These are phyloP conservation scores for Linderniella brevidens DNA, from an alignment of 257 asterid genomes.

Conservation along the genomic window DNA sequence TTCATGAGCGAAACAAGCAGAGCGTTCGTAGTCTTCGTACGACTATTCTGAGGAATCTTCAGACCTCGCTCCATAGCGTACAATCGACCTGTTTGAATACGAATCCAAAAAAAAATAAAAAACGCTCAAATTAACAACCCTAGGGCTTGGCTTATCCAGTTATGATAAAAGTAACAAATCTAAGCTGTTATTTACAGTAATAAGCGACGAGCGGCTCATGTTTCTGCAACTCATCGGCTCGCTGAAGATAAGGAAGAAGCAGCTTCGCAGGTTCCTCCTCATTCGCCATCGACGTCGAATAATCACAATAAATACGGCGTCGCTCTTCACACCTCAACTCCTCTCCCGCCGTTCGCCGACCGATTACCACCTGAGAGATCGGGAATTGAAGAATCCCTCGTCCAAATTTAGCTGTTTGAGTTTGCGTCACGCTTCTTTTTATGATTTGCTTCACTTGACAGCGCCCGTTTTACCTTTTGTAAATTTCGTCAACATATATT, in stretches of 20 bases:
- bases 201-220: conserved; percentile 43
- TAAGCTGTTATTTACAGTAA: conserved; percentile 20
- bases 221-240: conserved; percentile 46
- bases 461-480: too few species aligned
- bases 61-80: conserved; percentile 96
- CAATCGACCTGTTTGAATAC: conserved; percentile 52
- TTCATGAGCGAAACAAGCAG: conserved; percentile 76
- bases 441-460: too few species aligned
- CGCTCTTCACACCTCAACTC: too few species aligned
- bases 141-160: too few species aligned
- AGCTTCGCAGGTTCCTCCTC: conserved; percentile 38
- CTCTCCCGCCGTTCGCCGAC: too few species aligned
- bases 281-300: conserved; percentile 14
- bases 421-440: too few species aligned
- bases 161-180: neutral
- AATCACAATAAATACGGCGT: too few species aligned
- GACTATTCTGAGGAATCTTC: conserved; percentile 62
- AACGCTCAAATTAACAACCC: neutral
- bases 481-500: too few species aligned
- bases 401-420: too few species aligned
- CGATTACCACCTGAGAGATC: too few species aligned
- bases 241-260: conserved; percentile 41
- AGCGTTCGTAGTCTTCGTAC: conserved; percentile 68
- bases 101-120: conserved; percentile 4
- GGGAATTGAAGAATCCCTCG: too few species aligned